These are phyloP conservation scores for Neurospora sp. DNA, from an alignment of 2,329 filamentous ascomycete species.

Conservation along the genomic window DNA sequence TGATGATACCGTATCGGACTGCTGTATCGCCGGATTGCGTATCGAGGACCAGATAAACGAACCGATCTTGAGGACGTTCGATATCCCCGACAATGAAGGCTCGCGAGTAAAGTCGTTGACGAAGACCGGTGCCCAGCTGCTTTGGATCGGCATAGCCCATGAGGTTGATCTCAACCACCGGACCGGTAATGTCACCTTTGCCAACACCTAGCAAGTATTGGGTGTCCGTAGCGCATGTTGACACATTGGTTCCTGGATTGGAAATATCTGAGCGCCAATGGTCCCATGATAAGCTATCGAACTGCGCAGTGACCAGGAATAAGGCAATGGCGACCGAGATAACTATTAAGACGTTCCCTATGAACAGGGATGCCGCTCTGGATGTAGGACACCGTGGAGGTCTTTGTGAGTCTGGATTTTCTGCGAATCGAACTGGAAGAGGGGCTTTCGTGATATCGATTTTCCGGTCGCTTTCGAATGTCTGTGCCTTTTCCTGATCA, in stretches of 20 bases:
- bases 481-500: not conserved
- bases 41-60: constrained; percentile 83
- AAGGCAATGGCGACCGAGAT: not conserved
- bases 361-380: not conserved
- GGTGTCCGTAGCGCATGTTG: not conserved
- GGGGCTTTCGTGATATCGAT: not conserved
- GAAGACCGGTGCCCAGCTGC: constrained; percentile 73
- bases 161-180: constrained; percentile 82
- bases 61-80: constrained; percentile 56
- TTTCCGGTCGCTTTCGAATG: not conserved
- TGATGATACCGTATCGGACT: constrained; percentile 74
- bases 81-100: constrained; percentile 77
- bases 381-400: not conserved
- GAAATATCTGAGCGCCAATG: not conserved
- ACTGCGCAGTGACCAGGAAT: not conserved
- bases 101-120: constrained; percentile 80
- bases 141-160: constrained; percentile 86
- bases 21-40: constrained; percentile 84
- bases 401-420: not conserved
- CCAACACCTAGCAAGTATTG: constrained; percentile 45
- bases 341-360: not conserved
- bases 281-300: not conserved
- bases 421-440: not conserved
- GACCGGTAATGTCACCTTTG: constrained; percentile 54
- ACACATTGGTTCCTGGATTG: not conserved